Conservation (phyloP, 1,139 yeast species). For the Nakaseomyces glabratus region DNA sequence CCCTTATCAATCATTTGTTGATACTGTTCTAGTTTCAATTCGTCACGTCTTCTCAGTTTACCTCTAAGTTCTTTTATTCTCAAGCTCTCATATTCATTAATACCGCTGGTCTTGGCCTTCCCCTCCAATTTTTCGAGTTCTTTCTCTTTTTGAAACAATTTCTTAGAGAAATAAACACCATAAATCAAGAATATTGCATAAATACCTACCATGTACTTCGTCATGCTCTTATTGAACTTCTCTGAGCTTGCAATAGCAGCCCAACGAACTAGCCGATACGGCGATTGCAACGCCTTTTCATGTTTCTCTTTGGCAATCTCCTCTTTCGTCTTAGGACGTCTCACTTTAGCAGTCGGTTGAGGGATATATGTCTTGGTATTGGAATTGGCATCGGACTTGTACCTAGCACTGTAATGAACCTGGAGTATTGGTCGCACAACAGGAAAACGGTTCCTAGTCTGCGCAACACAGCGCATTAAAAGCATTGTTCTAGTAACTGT, state of each 20-base stretch:
- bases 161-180: constrained; percentile 60
- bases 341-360: constrained; percentile 11
- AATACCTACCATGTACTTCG: constrained; percentile 49
- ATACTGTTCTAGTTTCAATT: constrained; percentile 44
- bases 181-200: constrained; percentile 49
- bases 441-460: too few relatives aligned
- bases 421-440: too few relatives aligned
- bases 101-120: constrained; percentile 34
- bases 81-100: constrained; percentile 53
- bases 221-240: constrained; percentile 39
- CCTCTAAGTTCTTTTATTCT: constrained; percentile 44
- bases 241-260: constrained; percentile 41
- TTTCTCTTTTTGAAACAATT: constrained; percentile 54
- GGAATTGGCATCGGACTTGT: too few relatives aligned
- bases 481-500: too few relatives aligned
- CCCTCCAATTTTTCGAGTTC: constrained; percentile 42
- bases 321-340: constrained; percentile 26
- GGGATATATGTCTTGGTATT: constrained; percentile 4
- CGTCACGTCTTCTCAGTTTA: constrained; percentile 47
- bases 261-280: constrained; percentile 34
- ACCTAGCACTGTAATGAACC: too few relatives aligned
- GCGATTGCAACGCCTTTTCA: constrained; percentile 30
- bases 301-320: constrained; percentile 30
- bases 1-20: constrained; percentile 45
- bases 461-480: too few relatives aligned